A percentile compares a stretch with the other conserved stretches of the same genome.
These are phyloP conservation scores for Strobilomyces confusus DNA, from an alignment of 768 basidiomycete genomes.

Conservation along the genomic window DNA sequence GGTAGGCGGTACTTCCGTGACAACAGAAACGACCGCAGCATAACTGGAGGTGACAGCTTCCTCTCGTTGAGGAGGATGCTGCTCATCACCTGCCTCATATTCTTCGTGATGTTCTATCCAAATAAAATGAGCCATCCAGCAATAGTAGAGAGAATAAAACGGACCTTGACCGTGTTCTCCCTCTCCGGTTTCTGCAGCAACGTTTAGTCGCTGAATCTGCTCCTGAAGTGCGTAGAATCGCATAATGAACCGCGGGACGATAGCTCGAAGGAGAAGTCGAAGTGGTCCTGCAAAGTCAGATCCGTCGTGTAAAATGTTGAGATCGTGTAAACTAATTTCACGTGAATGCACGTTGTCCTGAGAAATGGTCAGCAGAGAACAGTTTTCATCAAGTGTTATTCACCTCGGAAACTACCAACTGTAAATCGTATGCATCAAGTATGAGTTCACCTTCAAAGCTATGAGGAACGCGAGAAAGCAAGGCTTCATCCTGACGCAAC, in stretches of 20 bases:
- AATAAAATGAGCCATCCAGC: neutral
- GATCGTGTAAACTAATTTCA: constrained; percentile 68
- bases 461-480: constrained; percentile 42
- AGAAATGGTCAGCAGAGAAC: constrained; percentile 4
- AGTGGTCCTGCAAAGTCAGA: constrained; percentile 59
- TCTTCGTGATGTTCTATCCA: constrained; percentile 15
- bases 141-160: neutral
- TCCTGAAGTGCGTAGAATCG: constrained; percentile 64
- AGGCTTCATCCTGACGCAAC: constrained; percentile 55
- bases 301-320: constrained; percentile 66
- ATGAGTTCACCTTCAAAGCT: constrained; percentile 59
- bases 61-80: constrained; percentile 2
- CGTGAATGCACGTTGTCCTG: constrained; percentile 70
- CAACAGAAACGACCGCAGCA: neutral
- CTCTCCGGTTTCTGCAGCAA: constrained; percentile 16
- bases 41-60: neutral
- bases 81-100: constrained; percentile 8
- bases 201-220: constrained; percentile 42
- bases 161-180: constrained; percentile 22
- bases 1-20: neutral
- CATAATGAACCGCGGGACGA: constrained; percentile 57
- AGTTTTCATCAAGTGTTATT: neutral
- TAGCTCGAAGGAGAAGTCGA: constrained; percentile 48
- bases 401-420: constrained; percentile 65
- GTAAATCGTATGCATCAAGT: constrained; percentile 67